Evolutionary conservation across 1,284 basidiomycete genomes (phyloP), one percentile per base, ranked within the genome.

Genomic region (Somion occarium): DNA sequence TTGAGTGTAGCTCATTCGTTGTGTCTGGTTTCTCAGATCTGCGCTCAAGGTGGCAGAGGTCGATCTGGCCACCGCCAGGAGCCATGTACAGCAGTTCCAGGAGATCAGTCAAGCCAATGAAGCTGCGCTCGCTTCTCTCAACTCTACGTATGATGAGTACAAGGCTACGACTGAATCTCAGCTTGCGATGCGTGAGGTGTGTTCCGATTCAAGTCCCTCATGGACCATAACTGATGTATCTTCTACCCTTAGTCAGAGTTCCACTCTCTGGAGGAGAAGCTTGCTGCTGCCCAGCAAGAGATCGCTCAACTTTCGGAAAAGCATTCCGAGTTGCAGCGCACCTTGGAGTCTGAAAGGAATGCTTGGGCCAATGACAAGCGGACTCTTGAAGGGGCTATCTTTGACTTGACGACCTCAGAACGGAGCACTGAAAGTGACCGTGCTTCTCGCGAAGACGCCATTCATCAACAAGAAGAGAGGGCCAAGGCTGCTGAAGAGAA

Each of bases 41-140:
- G 73, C 83, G 19, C 72, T 93, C 42, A 90, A 89, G 68, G 75
- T 89, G 2, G 74, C 85, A 1, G 83, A 92, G 64, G 75, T 88
- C 19, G 89, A 93, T 57, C 75, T 91, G 30, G 73, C 80, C 3
- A 73, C 83, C 34, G 84, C 90, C 2, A 76, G 78, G 47, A 79
- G 73, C 46, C 87, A 93, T 61, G 84, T 87, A 20, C 79, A 88
- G 56, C 91, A 93, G 64, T 93, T 88, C 78, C 80, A 91, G 64
- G 83, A 88, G 53, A 91, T 93, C 60, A 88, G 87, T 53, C 79
- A 85, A 61, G 87, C 88, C 0, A 92, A 81, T 59, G 92, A 94
- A 62, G 77, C 77, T 55, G 89, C 91, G 15, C 73, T 94, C 4
- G 74, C 79, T 22, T 79, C 80, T 38, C 69, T 94, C 42, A 86